Evolutionary conservation across 108 stramenopile species (phyloP).

Genomic region (Cylindrotheca closterium): DNA sequence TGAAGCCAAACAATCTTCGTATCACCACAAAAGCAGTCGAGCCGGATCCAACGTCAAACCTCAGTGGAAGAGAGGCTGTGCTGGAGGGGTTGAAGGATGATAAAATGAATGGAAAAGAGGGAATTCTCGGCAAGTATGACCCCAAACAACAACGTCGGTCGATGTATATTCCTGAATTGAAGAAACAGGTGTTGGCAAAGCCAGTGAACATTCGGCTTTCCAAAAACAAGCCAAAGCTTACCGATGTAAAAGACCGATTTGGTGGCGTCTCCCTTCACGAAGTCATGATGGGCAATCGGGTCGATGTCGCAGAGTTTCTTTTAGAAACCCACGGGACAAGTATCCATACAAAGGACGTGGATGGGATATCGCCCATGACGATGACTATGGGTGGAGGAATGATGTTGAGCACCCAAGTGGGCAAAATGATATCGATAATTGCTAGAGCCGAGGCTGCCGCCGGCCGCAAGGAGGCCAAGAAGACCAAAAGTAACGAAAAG

Average conservation of each 20-base stretch:
- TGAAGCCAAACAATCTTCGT: constrained; percentile 38
- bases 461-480: neutral
- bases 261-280: constrained; percentile 32
- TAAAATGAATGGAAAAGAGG: no score
- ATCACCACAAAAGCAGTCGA: no score
- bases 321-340: neutral
- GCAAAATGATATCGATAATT: neutral
- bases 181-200: neutral
- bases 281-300: constrained; percentile 21
- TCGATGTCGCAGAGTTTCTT: constrained; percentile 43
- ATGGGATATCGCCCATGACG: constrained; percentile 11
- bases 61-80: no score
- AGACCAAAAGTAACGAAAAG: neutral
- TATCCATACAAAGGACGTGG: constrained; percentile 4
- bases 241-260: constrained; percentile 31
- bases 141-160: no score
- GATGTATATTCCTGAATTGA: no score
- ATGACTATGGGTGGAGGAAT: constrained; percentile 1
- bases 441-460: neutral
- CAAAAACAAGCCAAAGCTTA: constrained; percentile 2
- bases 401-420: neutral
- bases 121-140: no score
- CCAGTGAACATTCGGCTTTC: neutral
- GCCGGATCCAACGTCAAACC: no score
- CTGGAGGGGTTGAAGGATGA: neutral